phyloP scores from a whole-genome alignment of 306 rosid genomes.

The Rubus parviflorus region DNA sequence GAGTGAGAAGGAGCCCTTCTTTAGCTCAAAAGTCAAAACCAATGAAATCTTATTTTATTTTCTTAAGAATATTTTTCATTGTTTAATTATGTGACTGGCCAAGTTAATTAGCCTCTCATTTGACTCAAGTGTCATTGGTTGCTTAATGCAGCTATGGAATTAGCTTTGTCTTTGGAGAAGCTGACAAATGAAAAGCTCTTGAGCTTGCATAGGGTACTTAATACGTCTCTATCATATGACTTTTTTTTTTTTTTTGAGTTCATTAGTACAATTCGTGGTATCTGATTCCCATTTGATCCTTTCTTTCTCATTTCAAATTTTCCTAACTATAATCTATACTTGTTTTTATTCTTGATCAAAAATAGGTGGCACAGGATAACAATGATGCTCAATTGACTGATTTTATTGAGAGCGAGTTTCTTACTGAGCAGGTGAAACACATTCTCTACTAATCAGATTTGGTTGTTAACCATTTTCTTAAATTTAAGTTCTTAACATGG shows the following conservation, averaged over 20 bases:
- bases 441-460: background rate
- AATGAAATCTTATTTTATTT: background rate
- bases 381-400: conserved; percentile 68
- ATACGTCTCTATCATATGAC: conserved; percentile 12
- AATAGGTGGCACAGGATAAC: conserved; percentile 62
- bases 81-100: background rate
- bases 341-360: conserved; percentile 25
- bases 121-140: background rate
- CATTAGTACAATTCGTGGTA: background rate
- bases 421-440: conserved; percentile 71
- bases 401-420: conserved; percentile 64
- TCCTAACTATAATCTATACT: background rate
- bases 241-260: background rate
- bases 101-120: background rate
- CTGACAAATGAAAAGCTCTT: conserved; percentile 77
- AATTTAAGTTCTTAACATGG: background rate
- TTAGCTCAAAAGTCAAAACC: background rate
- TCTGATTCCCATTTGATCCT: background rate
- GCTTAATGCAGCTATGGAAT: conserved; percentile 76
- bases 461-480: background rate
- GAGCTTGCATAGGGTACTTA: conserved; percentile 55
- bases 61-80: background rate
- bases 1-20: background rate
- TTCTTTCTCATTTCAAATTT: background rate
- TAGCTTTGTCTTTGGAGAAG: conserved; percentile 82